phyloP scores from a whole-genome alignment of 768 basidiomycete genomes.

The Tricholoma sp. region DNA sequence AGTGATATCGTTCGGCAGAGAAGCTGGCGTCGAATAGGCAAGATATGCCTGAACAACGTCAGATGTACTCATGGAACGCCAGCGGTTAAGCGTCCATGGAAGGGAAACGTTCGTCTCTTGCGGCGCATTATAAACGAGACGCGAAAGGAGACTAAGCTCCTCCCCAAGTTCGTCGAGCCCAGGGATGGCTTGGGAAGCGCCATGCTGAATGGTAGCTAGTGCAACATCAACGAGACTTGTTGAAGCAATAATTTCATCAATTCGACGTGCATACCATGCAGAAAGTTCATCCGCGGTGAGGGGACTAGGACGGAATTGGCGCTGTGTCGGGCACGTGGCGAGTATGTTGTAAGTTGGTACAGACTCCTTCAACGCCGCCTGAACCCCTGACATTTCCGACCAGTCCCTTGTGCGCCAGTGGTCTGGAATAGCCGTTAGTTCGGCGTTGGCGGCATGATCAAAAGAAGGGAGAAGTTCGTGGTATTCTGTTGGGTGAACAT shows the following conservation, averaged over 20 bases:
- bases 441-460: constrained; percentile 42
- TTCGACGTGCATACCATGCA: constrained; percentile 70
- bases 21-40: constrained; percentile 58
- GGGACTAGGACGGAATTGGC: constrained; percentile 19
- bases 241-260: constrained; percentile 52
- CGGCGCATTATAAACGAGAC: constrained; percentile 80
- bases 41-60: constrained; percentile 75
- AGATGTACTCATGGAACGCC: constrained; percentile 63
- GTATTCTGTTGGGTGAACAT: constrained; percentile 60
- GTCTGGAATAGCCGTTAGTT: constrained; percentile 26
- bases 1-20: constrained; percentile 62
- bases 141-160: constrained; percentile 82
- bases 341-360: neutral
- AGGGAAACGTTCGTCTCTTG: constrained; percentile 38
- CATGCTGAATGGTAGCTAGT: constrained; percentile 78
- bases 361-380: constrained; percentile 31
- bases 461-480: constrained; percentile 58
- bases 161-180: constrained; percentile 85
- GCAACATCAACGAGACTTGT: constrained; percentile 80
- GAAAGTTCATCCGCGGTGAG: constrained; percentile 49
- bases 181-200: constrained; percentile 72
- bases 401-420: constrained; percentile 60
- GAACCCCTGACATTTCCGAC: constrained; percentile 46
- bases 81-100: constrained; percentile 75
- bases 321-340: constrained; percentile 1